Conservation (phyloP, 2,329 filamentous ascomycete genomes). For the Lecanoromycetidae sp. region DNA sequence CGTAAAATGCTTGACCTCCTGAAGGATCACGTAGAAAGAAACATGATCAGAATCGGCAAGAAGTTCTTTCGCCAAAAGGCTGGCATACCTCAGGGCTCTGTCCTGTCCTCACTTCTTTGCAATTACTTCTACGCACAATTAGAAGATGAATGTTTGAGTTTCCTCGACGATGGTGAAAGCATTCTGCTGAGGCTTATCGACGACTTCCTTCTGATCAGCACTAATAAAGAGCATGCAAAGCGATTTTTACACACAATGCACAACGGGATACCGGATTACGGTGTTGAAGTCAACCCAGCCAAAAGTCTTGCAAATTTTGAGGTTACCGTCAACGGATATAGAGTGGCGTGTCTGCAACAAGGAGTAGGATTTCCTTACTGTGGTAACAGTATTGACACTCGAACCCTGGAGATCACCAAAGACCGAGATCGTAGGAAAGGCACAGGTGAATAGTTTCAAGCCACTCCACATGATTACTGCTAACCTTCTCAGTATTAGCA, state of each 20-base stretch:
- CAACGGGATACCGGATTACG: constrained; percentile 62
- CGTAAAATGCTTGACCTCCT: constrained; percentile 57
- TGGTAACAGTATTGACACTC: constrained; percentile 62
- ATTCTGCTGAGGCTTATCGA: constrained; percentile 76
- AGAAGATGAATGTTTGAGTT: constrained; percentile 56
- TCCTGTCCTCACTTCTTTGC: constrained; percentile 76
- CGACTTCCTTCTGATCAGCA: constrained; percentile 83
- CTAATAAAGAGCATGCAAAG: constrained; percentile 51
- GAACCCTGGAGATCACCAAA: constrained; percentile 62
- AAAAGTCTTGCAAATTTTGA: constrained; percentile 86
- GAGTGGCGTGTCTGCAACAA: constrained; percentile 40
- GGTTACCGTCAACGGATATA: constrained; percentile 41
- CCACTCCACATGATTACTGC: neutral
- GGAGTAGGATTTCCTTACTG: constrained; percentile 69
- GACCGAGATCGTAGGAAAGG: constrained; percentile 45
- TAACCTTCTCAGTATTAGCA: constrained; percentile 37
- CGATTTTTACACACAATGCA: constrained; percentile 74
- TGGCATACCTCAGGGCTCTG: constrained; percentile 87
- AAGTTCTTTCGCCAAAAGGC: constrained; percentile 75
- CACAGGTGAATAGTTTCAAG: constrained; percentile 35
- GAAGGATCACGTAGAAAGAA: constrained; percentile 66
- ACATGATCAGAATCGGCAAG: constrained; percentile 79
- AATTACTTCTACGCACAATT: constrained; percentile 93
- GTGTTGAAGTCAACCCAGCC: constrained; percentile 59
- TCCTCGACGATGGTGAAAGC: constrained; percentile 48